phyloP scores from a whole-genome alignment of 108 stramenopile species.

The Pseudonitzschia delicatissima region DNA sequence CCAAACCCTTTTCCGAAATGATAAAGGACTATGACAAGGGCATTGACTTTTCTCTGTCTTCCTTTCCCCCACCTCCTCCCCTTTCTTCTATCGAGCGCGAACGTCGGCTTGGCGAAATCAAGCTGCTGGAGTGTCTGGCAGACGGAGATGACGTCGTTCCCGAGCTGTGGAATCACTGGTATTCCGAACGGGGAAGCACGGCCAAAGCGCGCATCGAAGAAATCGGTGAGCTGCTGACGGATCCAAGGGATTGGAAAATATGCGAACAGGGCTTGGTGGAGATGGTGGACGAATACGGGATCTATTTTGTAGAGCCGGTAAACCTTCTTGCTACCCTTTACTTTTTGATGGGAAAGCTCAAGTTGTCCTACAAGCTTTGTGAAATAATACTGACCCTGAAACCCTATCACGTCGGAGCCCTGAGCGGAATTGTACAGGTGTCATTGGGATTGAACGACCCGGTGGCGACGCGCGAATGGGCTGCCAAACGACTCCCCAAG shows the following conservation, averaged over 20 bases:
- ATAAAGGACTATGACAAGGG: background rate
- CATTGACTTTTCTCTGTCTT: conserved; percentile 7
- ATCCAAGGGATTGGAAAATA: conserved; percentile 41
- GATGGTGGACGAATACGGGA: conserved; percentile 59
- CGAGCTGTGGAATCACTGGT: conserved; percentile 55
- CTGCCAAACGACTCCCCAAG: conserved; percentile 52
- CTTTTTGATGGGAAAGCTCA: conserved; percentile 51
- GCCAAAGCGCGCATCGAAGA: conserved; percentile 20
- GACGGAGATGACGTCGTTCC: conserved; percentile 30
- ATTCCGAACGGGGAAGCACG: conserved; percentile 44
- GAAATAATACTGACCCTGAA: conserved; percentile 61
- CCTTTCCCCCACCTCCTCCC: conserved; percentile 39
- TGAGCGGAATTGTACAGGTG: conserved; percentile 69
- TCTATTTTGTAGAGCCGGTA: conserved; percentile 66
- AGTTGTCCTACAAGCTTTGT: conserved; percentile 54
- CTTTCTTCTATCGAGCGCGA: conserved; percentile 45
- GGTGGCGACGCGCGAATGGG: conserved; percentile 51
- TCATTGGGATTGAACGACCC: conserved; percentile 47
- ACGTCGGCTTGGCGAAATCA: conserved; percentile 41
- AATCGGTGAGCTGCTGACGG: conserved; percentile 30
- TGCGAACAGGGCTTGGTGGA: conserved; percentile 45
- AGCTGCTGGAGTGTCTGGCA: conserved; percentile 22
- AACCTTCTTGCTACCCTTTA: conserved; percentile 76
- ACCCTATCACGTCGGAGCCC: conserved; percentile 83
- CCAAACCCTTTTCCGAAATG: background rate